Evolutionary conservation across 176 grass and related monocot species (phyloP), one percentile per base, ranked within the genome.

Genomic region (Elymus sibiricus): DNA sequence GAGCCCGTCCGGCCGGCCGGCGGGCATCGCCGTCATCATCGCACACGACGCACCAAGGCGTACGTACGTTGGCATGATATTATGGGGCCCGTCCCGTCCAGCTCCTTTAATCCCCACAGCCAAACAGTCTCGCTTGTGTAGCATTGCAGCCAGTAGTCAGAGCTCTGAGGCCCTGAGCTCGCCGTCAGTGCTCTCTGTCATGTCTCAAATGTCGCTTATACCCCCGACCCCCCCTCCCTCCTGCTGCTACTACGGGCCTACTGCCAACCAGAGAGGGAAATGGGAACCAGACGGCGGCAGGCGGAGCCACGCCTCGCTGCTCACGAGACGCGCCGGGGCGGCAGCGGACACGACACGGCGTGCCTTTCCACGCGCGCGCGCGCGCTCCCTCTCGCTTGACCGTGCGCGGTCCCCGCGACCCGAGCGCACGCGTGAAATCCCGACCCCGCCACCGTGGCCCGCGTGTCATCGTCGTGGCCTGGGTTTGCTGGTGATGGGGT

Each of bases 241-340:
- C 19, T 46, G 10, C 29, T 34, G 25, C 44, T 4, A 4, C 49
- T 0, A 51, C 15, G 47, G 17, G 47, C 7, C 39, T 40, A 40
- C 39, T 40, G 39, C 2, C 51, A 8, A 3, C 1, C 0, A 0
- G 16, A 22, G 34, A 10, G 1, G 31, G 34, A 70, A 38, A 22
- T 3, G 66, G 8, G 17, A 11, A 22, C 34, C 27, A 9, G 26
- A 51, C 3, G 24, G 42, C 42, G 11, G 29, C 44, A 6, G 34
- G 65, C 66, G 9, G 10, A 79, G 59, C 58, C 38, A 80, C 78
- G 60, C 17, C 38, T 80, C 25, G 78, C 60, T 80, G 78, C 78
- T 65, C 78, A 80, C 78, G 78, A 80, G 49, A 55, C 49, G 5
- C 16, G 49, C 49, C 49, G 5, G 78, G 51, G 27, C 13, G 0